Base-by-base conservation (phyloP, 805 yeast genomes). In the Kregervanrija fluxuum region DNA sequence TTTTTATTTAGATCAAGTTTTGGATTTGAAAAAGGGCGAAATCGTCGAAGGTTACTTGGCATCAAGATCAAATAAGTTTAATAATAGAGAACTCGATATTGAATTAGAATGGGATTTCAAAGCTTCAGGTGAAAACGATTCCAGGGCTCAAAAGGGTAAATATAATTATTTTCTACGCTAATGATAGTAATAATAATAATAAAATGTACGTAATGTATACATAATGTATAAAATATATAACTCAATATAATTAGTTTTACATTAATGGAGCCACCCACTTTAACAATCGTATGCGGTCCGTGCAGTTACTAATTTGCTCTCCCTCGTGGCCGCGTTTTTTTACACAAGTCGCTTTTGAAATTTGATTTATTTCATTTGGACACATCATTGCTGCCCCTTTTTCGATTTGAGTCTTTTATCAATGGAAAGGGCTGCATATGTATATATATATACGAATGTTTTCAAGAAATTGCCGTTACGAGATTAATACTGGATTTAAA, bases 21-120 rank as follows among this genome's bases (percentile, higher is more conserved):
- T 91, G 52, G 85, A 80, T 57, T 68, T 85, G 50, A 81, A 82
- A 59, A 70, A 72, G 54, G 96, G 91, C 46, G 99, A 93, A 57
- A 59, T 63, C 35, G 71, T 95, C 52, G 74, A 74, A 47, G 93
- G 98, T 38, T 68, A 69, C 30, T 68, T 93, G 47, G 77, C 83
- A 10, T 81, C 86, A 50, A 73, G 80, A 58, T 98, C 98, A 46
- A 89, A 85, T 64, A 64, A 62, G 38, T 60, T 50, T 43, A 93
- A 93, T 65, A 95, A 93, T 49, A 78, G 99, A 67, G 96, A 93
- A 58, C 69, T 91, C 56, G 97, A 91, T 60, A 78, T 93, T 54
- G 82, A 79, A 56, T 73, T 91, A 48, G 68, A 65, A 30, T 86
- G 81, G 81, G 67, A 68, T 33, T 68, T 73, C 52, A 60, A 70